A percentile compares a stretch with the other conserved stretches of the same genome.
Conservation (phyloP, 352 stramenopile genomes). For the Phytophthora nicotianae region DNA sequence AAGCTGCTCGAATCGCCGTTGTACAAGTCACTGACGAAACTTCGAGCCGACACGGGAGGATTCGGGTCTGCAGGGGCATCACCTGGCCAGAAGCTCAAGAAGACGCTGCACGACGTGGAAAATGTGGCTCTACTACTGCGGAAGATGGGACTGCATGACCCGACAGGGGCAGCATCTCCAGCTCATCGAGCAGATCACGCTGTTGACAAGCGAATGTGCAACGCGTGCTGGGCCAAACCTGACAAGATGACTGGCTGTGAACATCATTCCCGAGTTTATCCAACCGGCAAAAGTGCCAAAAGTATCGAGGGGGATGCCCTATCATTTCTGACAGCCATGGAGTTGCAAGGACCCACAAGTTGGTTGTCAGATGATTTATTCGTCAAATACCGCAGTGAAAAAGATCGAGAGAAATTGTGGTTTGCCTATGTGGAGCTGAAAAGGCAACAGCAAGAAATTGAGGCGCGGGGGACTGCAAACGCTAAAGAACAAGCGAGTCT, state of each 20-base stretch:
- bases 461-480: slow-evolving; percentile 10
- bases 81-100: slow-evolving; percentile 50
- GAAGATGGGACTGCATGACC: slow-evolving; percentile 67
- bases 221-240: slow-evolving; percentile 73
- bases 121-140: slow-evolving; percentile 72
- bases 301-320: slow-evolving; percentile 27
- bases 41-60: slow-evolving; percentile 42
- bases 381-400: slow-evolving; percentile 79
- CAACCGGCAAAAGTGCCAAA: slow-evolving; percentile 31
- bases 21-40: slow-evolving; percentile 74
- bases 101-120: slow-evolving; percentile 70
- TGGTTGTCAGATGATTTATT: slow-evolving; percentile 85
- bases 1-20: slow-evolving; percentile 78
- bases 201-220: slow-evolving; percentile 82
- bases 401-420: slow-evolving; percentile 72
- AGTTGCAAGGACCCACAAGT: slow-evolving; percentile 77
- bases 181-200: slow-evolving; percentile 61
- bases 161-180: slow-evolving; percentile 29
- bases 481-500: slow-evolving; percentile 29
- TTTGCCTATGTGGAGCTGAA: slow-evolving; percentile 52
- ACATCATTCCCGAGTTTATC: slow-evolving; percentile 53
- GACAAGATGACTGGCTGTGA: slow-evolving; percentile 70
- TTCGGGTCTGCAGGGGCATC: slow-evolving; percentile 16
- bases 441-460: slow-evolving; percentile 36
- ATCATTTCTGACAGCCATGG: slow-evolving; percentile 35